Base-by-base conservation (phyloP, 2,329 filamentous ascomycete species). In the Cordyceps javanica region DNA sequence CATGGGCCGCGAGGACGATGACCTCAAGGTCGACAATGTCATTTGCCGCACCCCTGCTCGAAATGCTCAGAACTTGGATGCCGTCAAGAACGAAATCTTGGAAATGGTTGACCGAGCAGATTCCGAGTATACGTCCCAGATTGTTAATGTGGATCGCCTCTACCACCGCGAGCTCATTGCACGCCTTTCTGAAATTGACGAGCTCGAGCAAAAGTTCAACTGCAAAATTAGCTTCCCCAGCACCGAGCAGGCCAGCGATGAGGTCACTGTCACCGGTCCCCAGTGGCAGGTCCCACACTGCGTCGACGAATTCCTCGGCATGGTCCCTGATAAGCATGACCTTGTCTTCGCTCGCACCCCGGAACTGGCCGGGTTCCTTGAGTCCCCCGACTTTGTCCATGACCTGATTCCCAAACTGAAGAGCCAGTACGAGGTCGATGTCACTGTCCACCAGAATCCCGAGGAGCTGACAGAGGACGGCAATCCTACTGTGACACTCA, bases 61-160 rank as follows among this genome's bases (percentile, higher is more conserved):
- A 61, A 99, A 99, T 69, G 94, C 94, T 32, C 91, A 97, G 75
- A 97, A 94, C 66, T 78, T 99, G 50, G 94, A 99, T 71, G 83
- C 96, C 30, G 94, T 99, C 66, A 99, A 99, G 79, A 92, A 95
- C 66, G 94, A 99, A 76, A 99, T 99, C 68, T 86, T 99, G 79
- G 94, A 97, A 70, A 97, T 99, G 94, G 94, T 99, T 55, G 94
- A 97, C 73, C 90, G 94, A 75, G 91, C 89, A 86, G 94, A 99
- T 72, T 96, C 94, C 16, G 94, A 99, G 73, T 97, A 96, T 67
- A 95, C 95, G 30, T 91, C 91, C 21, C 92, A 97, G 73, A 90
- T 90, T 60, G 92, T 97, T 64, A 89, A 90, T 64, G 91, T 97
- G 67, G 93, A 97, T 70, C 90, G 94, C 55, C 80, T 99, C 58